Evolutionary conservation across 2,329 filamentous ascomycete genomes (phyloP).

Genomic region (Epichloe festucae): DNA sequence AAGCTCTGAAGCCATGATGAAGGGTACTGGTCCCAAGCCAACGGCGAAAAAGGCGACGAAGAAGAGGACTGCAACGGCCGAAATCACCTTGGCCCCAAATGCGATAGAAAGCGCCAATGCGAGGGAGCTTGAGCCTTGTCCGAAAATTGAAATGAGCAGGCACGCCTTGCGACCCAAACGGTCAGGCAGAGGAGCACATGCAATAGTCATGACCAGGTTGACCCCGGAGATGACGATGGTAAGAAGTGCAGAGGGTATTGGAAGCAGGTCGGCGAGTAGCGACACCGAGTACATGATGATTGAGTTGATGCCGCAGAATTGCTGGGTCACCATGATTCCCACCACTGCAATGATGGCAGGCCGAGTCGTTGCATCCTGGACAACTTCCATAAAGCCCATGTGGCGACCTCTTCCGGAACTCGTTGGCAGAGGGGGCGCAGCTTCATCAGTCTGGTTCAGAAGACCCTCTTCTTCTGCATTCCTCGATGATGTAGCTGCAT

Average conservation of each 20-base stretch:
- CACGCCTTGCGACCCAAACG: constrained; percentile 78
- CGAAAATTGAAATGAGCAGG: constrained; percentile 67
- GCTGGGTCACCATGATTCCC: constrained; percentile 85
- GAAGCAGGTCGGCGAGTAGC: constrained; percentile 67
- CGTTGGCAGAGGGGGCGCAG: constrained; percentile 3
- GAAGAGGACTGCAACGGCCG: constrained; percentile 65
- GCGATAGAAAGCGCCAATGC: constrained; percentile 71
- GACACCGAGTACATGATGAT: constrained; percentile 98
- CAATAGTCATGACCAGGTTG: constrained; percentile 72
- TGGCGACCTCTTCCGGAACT: constrained; percentile 14
- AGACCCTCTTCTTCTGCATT: constrained; percentile 58
- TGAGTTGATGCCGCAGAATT: constrained; percentile 88
- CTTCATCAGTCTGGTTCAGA: constrained; percentile 28
- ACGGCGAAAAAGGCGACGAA: constrained; percentile 88
- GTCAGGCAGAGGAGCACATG: constrained; percentile 75
- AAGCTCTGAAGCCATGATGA: constrained; percentile 84
- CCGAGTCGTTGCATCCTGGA: constrained; percentile 53
- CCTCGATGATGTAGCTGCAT: constrained; percentile 18
- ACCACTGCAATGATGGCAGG: constrained; percentile 72
- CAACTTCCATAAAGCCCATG: constrained; percentile 51
- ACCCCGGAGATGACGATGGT: constrained; percentile 79
- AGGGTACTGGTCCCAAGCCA: constrained; percentile 85
- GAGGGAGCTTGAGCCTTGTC: constrained; percentile 70
- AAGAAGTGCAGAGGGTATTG: constrained; percentile 67
- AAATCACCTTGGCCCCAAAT: constrained; percentile 57